These are phyloP conservation scores for Solanum pinnatisectum DNA, from an alignment of 257 asterid genomes.

Conservation along the genomic window DNA sequence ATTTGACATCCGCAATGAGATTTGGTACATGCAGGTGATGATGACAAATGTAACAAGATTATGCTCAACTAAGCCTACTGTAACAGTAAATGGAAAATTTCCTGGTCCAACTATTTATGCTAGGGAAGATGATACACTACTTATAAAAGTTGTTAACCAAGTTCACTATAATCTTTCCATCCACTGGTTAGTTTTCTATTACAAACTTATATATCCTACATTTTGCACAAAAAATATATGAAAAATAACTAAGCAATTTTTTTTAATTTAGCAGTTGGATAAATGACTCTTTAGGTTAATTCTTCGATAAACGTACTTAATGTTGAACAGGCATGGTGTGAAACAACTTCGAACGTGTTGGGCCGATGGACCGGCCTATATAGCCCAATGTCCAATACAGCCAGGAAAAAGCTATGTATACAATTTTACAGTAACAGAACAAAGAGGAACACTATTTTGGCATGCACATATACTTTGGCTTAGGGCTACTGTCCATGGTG, in stretches of 20 bases:
- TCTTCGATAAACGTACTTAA: not conserved
- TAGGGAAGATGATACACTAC: slow-evolving; percentile 48
- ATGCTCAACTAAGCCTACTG: slow-evolving; percentile 47
- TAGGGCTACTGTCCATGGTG: slow-evolving; percentile 36
- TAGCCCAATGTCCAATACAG: slow-evolving; percentile 32
- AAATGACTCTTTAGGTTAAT: not conserved
- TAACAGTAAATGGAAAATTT: slow-evolving; percentile 47
- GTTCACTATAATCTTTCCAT: slow-evolving; percentile 45
- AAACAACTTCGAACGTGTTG: slow-evolving; percentile 27
- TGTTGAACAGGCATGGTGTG: slow-evolving; percentile 25
- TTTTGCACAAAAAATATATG: not conserved
- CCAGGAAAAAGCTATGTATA: slow-evolving; percentile 19
- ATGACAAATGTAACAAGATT: slow-evolving; percentile 21
- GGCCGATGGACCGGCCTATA: slow-evolving; percentile 38
- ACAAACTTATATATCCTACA: not conserved
- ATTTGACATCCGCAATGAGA: not conserved
- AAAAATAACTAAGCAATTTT: not conserved
- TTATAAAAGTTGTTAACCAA: slow-evolving; percentile 42
- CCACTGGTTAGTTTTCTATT: slow-evolving; percentile 29
- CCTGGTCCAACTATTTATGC: slow-evolving; percentile 59
- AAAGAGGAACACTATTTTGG: slow-evolving; percentile 32
- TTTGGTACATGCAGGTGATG: slow-evolving; percentile 28
- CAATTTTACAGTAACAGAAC: slow-evolving; percentile 25
- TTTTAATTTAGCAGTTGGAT: not conserved
- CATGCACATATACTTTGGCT: slow-evolving; percentile 42